Percentiles rank a stretch among this genome's conserved stretches.
phyloP scores from a whole-genome alignment of 2,329 filamentous ascomycete genomes.

The Pseudogymnoascus sp. region DNA sequence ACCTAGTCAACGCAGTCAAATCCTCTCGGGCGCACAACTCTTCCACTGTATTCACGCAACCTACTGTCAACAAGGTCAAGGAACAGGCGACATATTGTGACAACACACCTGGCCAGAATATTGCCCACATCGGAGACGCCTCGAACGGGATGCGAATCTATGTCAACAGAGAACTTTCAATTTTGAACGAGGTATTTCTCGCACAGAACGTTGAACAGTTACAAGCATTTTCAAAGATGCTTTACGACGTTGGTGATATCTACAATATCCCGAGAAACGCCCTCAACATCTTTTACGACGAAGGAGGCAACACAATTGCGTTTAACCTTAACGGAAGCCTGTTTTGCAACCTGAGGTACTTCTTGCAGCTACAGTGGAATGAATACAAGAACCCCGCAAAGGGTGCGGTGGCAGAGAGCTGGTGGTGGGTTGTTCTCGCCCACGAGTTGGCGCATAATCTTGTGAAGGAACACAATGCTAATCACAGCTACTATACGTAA shows the following conservation, averaged over 20 bases:
- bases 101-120: constrained; percentile 61
- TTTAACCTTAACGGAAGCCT: constrained; percentile 84
- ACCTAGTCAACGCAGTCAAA: constrained; percentile 69
- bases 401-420: constrained; percentile 49
- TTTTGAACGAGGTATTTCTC: constrained; percentile 49
- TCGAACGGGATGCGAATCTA: constrained; percentile 68
- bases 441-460: constrained; percentile 96
- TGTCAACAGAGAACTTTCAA: constrained; percentile 46
- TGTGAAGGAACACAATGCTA: constrained; percentile 64
- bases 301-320: constrained; percentile 70
- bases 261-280: constrained; percentile 62
- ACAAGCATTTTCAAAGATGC: constrained; percentile 58
- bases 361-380: constrained; percentile 63
- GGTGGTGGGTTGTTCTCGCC: constrained; percentile 94
- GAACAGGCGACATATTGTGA: constrained; percentile 86
- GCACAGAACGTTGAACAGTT: constrained; percentile 56
- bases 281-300: constrained; percentile 83
- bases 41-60: constrained; percentile 61
- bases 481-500: constrained; percentile 76
- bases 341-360: constrained; percentile 91
- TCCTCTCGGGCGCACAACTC: constrained; percentile 72
- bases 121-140: constrained; percentile 61
- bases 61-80: constrained; percentile 62
- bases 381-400: constrained; percentile 30
- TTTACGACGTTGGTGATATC: constrained; percentile 60